Percentiles rank a stretch among this genome's conserved stretches.
These are phyloP conservation scores for Lachancea thermotolerans DNA, from an alignment of 805 yeast genomes.

Conservation along the genomic window DNA sequence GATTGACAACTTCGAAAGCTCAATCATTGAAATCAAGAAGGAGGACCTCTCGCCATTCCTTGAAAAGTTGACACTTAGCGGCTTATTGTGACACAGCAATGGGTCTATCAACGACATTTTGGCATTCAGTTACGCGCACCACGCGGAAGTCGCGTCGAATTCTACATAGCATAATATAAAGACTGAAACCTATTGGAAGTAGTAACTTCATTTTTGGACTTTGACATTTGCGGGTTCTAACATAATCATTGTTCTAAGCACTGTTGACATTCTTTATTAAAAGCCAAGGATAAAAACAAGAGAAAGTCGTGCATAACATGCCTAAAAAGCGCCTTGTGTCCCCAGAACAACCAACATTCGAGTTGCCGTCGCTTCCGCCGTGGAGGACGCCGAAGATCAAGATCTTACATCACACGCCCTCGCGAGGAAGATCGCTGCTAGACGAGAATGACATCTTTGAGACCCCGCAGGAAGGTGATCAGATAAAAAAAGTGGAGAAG, in stretches of 20 bases:
- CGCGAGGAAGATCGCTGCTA: constrained; percentile 11
- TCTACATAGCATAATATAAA: no score
- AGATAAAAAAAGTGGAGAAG: neutral
- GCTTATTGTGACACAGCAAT: constrained; percentile 35
- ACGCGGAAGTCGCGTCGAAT: no score
- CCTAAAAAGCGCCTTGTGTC: constrained; percentile 7
- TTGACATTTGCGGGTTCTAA: neutral
- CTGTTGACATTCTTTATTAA: neutral
- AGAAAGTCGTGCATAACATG: neutral
- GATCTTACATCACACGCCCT: constrained; percentile 17
- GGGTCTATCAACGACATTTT: neutral
- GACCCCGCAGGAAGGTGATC: neutral
- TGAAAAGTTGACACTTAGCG: constrained; percentile 75
- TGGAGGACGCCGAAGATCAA: constrained; percentile 22
- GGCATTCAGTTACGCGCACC: neutral
- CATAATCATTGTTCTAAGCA: neutral
- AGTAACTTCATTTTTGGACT: neutral
- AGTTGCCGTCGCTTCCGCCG: constrained; percentile 26
- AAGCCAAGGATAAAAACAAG: neutral
- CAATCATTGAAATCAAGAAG: constrained; percentile 81
- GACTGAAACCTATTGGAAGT: no score
- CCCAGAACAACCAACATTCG: constrained; percentile 14
- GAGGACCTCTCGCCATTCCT: constrained; percentile 85
- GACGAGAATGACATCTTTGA: constrained; percentile 3
- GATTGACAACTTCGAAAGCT: constrained; percentile 90